Percentiles rank a stretch among this genome's conserved stretches.
Evolutionary conservation across 148 eudicot species (phyloP).

Genomic region (Rhododendron molle): DNA sequence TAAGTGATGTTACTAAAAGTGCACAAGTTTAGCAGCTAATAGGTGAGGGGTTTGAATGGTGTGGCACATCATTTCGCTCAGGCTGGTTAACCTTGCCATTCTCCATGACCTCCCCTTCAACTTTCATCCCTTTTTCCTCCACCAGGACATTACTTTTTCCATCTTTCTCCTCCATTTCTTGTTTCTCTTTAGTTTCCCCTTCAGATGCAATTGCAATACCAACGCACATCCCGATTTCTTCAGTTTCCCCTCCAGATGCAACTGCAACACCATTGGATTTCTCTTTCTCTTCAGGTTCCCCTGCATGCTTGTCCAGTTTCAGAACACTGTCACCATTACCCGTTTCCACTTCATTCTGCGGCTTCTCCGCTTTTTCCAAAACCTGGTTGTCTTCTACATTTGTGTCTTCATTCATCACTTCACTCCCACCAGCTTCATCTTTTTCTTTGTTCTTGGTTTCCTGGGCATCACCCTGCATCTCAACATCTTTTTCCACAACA

Average conservation of each 20-base stretch:
- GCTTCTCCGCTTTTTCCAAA: constrained; percentile 5
- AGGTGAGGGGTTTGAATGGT: constrained; percentile 18
- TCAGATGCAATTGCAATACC: constrained; percentile 1
- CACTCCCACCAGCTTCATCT: constrained; percentile 5
- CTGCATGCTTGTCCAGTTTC: constrained; percentile 7
- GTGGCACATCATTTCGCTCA: constrained; percentile 7
- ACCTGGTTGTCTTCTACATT: constrained; percentile 10
- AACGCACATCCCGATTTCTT: not conserved
- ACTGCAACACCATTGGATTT: not conserved
- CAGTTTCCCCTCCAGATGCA: constrained; percentile 1
- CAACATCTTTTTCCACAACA: constrained; percentile 4
- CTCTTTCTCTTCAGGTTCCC: not conserved
- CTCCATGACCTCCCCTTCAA: constrained; percentile 12
- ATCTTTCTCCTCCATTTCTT: not conserved
- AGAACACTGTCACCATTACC: not conserved
- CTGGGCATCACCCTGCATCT: constrained; percentile 8
- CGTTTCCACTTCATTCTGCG: not conserved
- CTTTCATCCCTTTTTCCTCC: constrained; percentile 15
- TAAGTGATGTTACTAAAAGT: not conserved
- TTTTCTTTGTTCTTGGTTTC: constrained; percentile 2
- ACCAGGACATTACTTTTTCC: constrained; percentile 1
- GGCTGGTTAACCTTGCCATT: constrained; percentile 17
- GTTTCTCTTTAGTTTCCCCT: constrained; percentile 1
- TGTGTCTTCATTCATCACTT: not conserved
- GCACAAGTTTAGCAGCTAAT: constrained; percentile 22